A percentile compares a stretch with the other conserved stretches of the same genome.
phyloP scores from a whole-genome alignment of 108 stramenopile genomes.

The Nitzschia inconspicua region DNA sequence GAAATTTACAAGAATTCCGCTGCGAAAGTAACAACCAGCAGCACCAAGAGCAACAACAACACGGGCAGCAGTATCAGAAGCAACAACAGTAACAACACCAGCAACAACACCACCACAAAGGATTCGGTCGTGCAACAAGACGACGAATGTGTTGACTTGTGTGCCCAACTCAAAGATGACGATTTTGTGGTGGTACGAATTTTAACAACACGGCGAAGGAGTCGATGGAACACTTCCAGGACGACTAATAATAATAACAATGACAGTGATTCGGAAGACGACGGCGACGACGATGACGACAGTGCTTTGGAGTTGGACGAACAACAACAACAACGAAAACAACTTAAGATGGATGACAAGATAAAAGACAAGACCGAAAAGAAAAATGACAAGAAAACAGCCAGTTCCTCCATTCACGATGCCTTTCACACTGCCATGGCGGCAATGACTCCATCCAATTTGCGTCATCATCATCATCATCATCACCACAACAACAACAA shows the following conservation, averaged over 20 bases:
- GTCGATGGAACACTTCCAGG: conserved; percentile 11
- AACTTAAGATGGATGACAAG: neutral
- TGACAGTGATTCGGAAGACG: conserved; percentile 1
- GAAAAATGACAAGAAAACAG: neutral
- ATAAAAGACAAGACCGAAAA: neutral
- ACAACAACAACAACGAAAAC: neutral
- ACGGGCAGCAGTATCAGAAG: neutral
- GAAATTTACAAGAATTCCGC: neutral
- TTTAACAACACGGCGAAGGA: conserved; percentile 17
- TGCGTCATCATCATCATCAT: no score
- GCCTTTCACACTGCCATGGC: no score
- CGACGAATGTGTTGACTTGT: conserved; percentile 5
- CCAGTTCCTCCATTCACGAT: no score
- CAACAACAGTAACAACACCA: neutral
- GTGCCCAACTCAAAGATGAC: conserved; percentile 25
- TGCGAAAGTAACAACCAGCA: neutral
- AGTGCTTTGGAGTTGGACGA: neutral
- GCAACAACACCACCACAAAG: neutral
- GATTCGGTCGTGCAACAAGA: neutral
- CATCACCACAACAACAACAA: neutral
- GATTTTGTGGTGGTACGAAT: conserved; percentile 22
- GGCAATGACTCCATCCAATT: no score
- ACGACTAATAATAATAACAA: conserved; percentile 15
- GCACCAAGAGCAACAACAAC: neutral
- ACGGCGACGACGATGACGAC: conserved; percentile 6